Percentiles rank a stretch among this genome's conserved stretches.
Evolutionary conservation across 192 early-diverging fungal genomes (phyloP).

Genomic region (Backusella tarrabulga): DNA sequence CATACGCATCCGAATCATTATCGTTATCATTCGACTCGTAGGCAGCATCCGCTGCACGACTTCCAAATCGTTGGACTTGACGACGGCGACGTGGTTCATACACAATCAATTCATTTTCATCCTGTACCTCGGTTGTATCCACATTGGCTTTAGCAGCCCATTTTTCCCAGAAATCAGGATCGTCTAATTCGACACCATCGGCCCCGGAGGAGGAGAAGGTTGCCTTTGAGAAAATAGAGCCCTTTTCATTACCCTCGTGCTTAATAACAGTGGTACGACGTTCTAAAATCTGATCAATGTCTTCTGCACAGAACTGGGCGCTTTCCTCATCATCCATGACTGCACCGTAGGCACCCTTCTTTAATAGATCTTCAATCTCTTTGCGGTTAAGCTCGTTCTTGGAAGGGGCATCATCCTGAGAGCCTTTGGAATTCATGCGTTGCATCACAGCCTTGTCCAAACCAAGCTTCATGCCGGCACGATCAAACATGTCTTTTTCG

Average conservation of each 20-base stretch:
- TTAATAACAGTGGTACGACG: constrained; percentile 76
- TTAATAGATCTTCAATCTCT: constrained; percentile 82
- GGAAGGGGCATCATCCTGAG: constrained; percentile 37
- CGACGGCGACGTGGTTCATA: constrained; percentile 64
- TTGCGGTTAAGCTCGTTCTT: constrained; percentile 66
- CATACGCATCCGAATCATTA: constrained; percentile 50
- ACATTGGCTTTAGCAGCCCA: constrained; percentile 76
- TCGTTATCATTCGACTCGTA: constrained; percentile 44
- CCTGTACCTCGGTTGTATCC: constrained; percentile 51
- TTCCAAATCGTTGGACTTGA: constrained; percentile 54
- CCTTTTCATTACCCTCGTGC: constrained; percentile 65
- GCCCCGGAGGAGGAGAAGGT: constrained; percentile 60
- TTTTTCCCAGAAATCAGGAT: constrained; percentile 91
- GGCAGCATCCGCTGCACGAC: constrained; percentile 35
- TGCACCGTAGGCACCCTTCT: constrained; percentile 88
- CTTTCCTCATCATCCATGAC: constrained; percentile 80
- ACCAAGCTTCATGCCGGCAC: constrained; percentile 84
- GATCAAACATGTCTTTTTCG: constrained; percentile 89
- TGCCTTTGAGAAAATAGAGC: constrained; percentile 87
- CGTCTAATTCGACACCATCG: constrained; percentile 67
- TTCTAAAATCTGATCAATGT: constrained; percentile 83
- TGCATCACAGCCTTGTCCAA: constrained; percentile 79
- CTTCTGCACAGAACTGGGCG: constrained; percentile 78
- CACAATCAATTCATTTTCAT: constrained; percentile 64
- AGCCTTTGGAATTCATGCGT: constrained; percentile 31